Conservation (phyloP, 2,329 filamentous ascomycete species). For the Onygenales sp. region DNA sequence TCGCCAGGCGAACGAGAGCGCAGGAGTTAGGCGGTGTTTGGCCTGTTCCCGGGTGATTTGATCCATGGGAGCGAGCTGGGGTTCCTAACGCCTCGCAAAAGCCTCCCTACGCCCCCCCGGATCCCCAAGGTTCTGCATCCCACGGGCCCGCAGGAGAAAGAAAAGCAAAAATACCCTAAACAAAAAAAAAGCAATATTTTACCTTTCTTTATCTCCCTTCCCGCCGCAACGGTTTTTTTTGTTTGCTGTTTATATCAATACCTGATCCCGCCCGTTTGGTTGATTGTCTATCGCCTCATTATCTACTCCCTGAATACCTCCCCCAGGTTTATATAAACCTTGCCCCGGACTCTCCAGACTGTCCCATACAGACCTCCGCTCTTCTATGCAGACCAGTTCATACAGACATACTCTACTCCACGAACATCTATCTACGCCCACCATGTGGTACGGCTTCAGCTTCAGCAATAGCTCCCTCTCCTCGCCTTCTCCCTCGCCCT, state of each 20-base stretch:
- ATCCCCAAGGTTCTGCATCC: neutral
- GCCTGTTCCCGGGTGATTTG: too few species aligned
- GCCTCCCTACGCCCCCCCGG: neutral
- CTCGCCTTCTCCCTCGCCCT: constrained; percentile 19
- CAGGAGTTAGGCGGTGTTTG: too few species aligned
- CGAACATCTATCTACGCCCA: constrained; percentile 5
- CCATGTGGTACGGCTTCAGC: constrained; percentile 18
- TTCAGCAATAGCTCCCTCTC: constrained; percentile 19
- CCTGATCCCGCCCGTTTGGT: neutral
- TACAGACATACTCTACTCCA: neutral
- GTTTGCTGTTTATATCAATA: constrained; percentile 3
- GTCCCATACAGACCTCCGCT: neutral
- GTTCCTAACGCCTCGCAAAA: neutral
- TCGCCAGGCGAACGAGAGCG: neutral
- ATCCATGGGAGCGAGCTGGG: too few species aligned
- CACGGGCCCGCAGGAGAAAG: neutral
- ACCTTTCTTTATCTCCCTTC: neutral
- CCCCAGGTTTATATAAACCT: neutral
- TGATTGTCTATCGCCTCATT: constrained; percentile 3
- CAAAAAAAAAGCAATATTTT: neutral
- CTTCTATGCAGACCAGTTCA: neutral
- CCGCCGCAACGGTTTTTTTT: constrained; percentile 4
- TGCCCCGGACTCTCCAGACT: neutral
- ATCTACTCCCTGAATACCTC: neutral
- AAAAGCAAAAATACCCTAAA: neutral